A percentile compares a stretch with the other conserved stretches of the same genome.
Evolutionary conservation across 2,329 filamentous ascomycete species (phyloP).

Genomic region (Escovopsis sp.): DNA sequence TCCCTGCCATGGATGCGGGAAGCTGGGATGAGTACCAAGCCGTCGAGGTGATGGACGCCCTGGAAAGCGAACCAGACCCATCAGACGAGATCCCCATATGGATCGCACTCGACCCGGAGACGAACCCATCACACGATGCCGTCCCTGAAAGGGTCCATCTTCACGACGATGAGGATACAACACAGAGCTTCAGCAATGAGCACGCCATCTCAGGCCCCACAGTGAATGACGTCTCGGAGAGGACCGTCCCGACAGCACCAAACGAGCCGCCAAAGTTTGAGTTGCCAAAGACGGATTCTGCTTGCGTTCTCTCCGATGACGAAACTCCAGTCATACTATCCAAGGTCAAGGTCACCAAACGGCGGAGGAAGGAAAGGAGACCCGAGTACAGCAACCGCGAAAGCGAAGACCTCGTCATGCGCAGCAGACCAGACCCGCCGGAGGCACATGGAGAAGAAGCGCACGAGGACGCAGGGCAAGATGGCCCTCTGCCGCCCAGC

Average conservation of each 20-base stretch:
- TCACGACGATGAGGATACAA: conserved; percentile 2
- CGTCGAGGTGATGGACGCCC: conserved; percentile 2
- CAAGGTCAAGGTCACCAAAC: conserved; percentile 2
- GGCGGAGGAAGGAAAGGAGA: background rate
- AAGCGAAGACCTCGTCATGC: background rate
- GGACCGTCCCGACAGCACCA: background rate
- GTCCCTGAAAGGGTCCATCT: background rate
- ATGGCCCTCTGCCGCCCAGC: no score
- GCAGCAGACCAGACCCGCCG: no score
- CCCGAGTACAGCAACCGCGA: background rate
- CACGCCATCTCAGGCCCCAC: background rate
- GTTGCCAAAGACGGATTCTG: conserved; percentile 3
- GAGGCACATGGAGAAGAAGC: no score
- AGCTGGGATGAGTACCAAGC: conserved; percentile 5
- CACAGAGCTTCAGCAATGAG: conserved; percentile 2
- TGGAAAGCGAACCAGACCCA: background rate
- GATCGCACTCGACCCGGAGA: background rate
- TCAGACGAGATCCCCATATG: background rate
- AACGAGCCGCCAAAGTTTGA: background rate
- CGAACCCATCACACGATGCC: background rate
- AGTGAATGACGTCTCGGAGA: background rate
- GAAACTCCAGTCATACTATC: conserved; percentile 18
- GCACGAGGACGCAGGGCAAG: no score
- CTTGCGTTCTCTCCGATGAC: conserved; percentile 20
- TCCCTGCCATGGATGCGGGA: conserved; percentile 4